These are phyloP conservation scores for Tulasnella sp. DNA, from an alignment of 768 basidiomycete species.

Conservation along the genomic window DNA sequence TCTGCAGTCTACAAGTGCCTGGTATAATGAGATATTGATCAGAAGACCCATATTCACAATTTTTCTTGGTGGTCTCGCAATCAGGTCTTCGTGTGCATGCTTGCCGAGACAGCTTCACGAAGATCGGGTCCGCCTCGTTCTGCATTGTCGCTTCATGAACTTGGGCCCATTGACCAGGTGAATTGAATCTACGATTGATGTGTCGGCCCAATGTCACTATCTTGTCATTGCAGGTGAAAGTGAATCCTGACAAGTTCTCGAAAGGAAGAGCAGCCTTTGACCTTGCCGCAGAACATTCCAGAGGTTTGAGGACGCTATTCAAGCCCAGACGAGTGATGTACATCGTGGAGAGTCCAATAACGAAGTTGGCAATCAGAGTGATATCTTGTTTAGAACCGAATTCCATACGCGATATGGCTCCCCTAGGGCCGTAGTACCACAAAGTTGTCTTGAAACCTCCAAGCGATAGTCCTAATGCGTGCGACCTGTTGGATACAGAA, in stretches of 20 bases:
- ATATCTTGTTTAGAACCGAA: background rate
- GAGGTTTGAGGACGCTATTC: background rate
- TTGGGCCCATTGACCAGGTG: background rate
- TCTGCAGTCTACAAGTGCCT: background rate
- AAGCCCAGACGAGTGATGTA: background rate
- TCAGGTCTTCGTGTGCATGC: background rate
- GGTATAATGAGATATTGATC: background rate
- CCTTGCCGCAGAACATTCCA: background rate
- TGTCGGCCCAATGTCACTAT: background rate
- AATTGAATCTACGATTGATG: background rate
- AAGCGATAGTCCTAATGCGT: background rate
- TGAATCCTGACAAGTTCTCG: background rate
- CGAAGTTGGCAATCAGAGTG: background rate
- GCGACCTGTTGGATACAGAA: background rate
- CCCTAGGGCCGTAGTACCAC: background rate
- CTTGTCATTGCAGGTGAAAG: background rate
- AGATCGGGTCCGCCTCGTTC: background rate
- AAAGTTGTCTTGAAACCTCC: background rate
- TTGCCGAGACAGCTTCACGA: conserved; percentile 1
- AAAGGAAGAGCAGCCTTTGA: background rate
- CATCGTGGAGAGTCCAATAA: background rate
- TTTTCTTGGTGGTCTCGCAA: background rate
- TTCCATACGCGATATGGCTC: background rate
- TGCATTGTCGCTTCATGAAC: background rate
- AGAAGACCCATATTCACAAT: background rate